phyloP scores from a whole-genome alignment of 129 eudicot species.

The Chrysanthemum lavandulifolium region DNA sequence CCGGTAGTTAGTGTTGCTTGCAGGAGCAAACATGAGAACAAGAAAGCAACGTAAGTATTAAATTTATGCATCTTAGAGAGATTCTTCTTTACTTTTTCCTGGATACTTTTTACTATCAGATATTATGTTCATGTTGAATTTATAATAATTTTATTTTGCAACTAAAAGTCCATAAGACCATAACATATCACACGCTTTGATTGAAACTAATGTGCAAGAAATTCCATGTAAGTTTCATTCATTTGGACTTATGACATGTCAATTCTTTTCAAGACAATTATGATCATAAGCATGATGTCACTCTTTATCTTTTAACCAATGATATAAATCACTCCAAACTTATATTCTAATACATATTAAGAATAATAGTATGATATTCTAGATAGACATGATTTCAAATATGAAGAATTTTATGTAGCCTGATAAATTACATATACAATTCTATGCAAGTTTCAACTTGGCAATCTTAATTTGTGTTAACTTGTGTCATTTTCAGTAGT shows the following conservation, averaged over 20 bases:
- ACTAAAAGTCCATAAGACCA: constrained; percentile 19
- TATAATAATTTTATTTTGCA: background rate
- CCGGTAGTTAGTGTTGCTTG: constrained; percentile 13
- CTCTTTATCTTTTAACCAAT: background rate
- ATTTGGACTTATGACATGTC: background rate
- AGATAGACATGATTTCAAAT: background rate
- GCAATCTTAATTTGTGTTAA: constrained; percentile 15
- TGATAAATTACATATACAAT: background rate
- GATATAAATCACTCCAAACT: background rate
- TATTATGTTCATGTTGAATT: constrained; percentile 5
- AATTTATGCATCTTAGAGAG: constrained; percentile 20
- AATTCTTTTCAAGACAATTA: too few relatives aligned
- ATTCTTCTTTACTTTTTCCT: constrained; percentile 18
- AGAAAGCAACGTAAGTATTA: constrained; percentile 17
- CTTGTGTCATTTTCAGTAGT: constrained; percentile 21
- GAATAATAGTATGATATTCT: constrained; percentile 10
- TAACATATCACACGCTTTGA: constrained; percentile 24
- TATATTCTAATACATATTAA: background rate
- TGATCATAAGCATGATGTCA: constrained; percentile 11
- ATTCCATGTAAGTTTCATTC: constrained; percentile 24
- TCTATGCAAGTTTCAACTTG: constrained; percentile 24
- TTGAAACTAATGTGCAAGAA: constrained; percentile 25
- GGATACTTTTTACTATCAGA: background rate
- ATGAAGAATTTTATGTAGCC: constrained; percentile 7
- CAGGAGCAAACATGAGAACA: constrained; percentile 10